Evolutionary conservation across 192 early-diverging fungal genomes (phyloP).

Genomic region (Phycomyces nitens): DNA sequence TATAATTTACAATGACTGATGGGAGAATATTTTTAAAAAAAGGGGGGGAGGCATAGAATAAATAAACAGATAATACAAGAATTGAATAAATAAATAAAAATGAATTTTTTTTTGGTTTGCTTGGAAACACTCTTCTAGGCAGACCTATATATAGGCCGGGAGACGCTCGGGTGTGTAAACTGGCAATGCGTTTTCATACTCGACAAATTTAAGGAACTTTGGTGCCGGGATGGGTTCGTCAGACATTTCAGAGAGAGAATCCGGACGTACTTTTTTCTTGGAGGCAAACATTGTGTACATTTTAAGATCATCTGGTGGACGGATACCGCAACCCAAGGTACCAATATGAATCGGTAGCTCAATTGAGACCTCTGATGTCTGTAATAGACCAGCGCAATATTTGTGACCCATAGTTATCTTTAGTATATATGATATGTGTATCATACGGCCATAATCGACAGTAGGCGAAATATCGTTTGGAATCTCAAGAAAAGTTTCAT

Average conservation of each 20-base stretch:
- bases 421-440: constrained; percentile 5
- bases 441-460: constrained; percentile 10
- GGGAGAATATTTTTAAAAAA: neutral
- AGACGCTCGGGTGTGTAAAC: constrained; percentile 14
- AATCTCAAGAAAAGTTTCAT: neutral
- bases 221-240: constrained; percentile 2
- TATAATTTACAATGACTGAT: too few species aligned
- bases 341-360: constrained; percentile 15
- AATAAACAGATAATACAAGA: constrained; percentile 1
- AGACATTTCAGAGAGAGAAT: too few species aligned
- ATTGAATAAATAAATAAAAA: neutral
- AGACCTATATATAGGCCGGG: constrained; percentile 17
- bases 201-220: constrained; percentile 10
- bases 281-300: constrained; percentile 8
- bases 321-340: constrained; percentile 23
- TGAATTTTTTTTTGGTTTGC: neutral
- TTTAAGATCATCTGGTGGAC: constrained; percentile 13
- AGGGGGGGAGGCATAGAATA: neutral
- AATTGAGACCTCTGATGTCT: neutral
- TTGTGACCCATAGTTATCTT: constrained; percentile 3
- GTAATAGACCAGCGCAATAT: constrained; percentile 1
- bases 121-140: neutral
- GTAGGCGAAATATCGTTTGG: constrained; percentile 12
- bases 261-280: neutral
- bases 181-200: constrained; percentile 20